Evolutionary conservation across 2,329 filamentous ascomycete genomes (phyloP).

Genomic region (Trichoderma oligosporum): DNA sequence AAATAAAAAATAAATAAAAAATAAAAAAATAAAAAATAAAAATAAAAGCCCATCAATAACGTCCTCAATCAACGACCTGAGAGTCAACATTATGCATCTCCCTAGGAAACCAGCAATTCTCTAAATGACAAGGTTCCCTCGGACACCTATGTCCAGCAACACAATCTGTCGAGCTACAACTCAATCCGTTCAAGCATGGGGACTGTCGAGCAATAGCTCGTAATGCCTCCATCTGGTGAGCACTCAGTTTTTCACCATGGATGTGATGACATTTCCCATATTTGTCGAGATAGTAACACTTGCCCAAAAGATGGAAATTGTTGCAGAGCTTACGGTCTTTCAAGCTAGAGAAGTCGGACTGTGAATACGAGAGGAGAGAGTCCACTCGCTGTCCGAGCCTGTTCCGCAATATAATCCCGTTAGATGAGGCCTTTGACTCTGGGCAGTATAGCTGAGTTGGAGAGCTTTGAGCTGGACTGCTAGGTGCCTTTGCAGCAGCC

Average conservation of each 20-base stretch:
- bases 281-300: constrained; percentile 19
- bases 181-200: constrained; percentile 28
- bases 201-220: constrained; percentile 30
- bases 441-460: not conserved
- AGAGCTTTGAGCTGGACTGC: not conserved
- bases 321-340: constrained; percentile 35
- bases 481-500: constrained; percentile 17
- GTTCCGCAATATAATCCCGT: constrained; percentile 23
- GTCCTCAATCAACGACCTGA: constrained; percentile 7
- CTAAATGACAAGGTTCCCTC: constrained; percentile 16
- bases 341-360: constrained; percentile 24
- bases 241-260: constrained; percentile 27
- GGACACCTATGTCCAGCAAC: constrained; percentile 25
- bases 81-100: constrained; percentile 24
- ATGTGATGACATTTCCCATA: constrained; percentile 27
- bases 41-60: not conserved
- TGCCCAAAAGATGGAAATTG: constrained; percentile 30
- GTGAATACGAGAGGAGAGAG: constrained; percentile 22
- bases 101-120: constrained; percentile 22
- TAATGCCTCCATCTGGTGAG: constrained; percentile 27
- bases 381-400: constrained; percentile 31
- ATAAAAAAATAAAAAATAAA: not conserved
- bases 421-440: constrained; percentile 2
- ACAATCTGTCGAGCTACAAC: constrained; percentile 27
- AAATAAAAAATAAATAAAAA: too few relatives aligned